These are phyloP conservation scores for Usnea hakonensis DNA, from an alignment of 495 filamentous ascomycete species.

Conservation along the genomic window DNA sequence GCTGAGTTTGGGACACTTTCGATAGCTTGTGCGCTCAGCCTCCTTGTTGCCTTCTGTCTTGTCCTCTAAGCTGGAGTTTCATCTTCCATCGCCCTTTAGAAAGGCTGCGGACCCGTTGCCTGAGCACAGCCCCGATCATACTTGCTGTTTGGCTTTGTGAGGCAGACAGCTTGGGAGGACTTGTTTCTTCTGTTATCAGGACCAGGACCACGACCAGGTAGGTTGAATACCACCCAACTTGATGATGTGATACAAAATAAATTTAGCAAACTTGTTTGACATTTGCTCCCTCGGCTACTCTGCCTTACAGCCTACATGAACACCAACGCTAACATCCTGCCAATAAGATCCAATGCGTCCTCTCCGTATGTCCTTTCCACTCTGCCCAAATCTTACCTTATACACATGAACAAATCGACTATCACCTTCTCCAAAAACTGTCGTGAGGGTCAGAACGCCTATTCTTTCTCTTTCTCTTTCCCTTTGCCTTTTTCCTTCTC, in stretches of 20 bases:
- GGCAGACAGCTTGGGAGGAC: slow-evolving; percentile 12
- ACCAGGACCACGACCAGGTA: too few species aligned
- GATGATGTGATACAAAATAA: background rate
- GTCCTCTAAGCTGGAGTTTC: slow-evolving; percentile 5
- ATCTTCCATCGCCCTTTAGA: background rate
- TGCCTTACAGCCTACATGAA: background rate
- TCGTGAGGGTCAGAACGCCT: background rate
- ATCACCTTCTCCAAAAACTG: background rate
- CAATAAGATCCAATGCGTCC: background rate
- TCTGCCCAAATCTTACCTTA: background rate
- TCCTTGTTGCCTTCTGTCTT: background rate
- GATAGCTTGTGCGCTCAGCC: slow-evolving; percentile 9
- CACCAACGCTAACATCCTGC: slow-evolving; percentile 5
- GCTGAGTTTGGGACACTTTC: background rate
- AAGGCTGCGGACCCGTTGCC: slow-evolving; percentile 10
- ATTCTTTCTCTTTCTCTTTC: slow-evolving; percentile 10
- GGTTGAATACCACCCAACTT: background rate
- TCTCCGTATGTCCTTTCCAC: background rate
- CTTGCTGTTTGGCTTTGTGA: background rate
- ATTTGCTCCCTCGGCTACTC: too few species aligned
- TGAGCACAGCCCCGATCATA: slow-evolving; percentile 15
- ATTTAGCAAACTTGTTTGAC: background rate
- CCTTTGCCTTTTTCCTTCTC: slow-evolving; percentile 25
- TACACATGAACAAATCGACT: background rate
- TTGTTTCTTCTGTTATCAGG: too few species aligned